A percentile compares a stretch with the other conserved stretches of the same genome.
Evolutionary conservation across 164 flowering plant genomes (phyloP).

Genomic region (Aristolochia californica): DNA sequence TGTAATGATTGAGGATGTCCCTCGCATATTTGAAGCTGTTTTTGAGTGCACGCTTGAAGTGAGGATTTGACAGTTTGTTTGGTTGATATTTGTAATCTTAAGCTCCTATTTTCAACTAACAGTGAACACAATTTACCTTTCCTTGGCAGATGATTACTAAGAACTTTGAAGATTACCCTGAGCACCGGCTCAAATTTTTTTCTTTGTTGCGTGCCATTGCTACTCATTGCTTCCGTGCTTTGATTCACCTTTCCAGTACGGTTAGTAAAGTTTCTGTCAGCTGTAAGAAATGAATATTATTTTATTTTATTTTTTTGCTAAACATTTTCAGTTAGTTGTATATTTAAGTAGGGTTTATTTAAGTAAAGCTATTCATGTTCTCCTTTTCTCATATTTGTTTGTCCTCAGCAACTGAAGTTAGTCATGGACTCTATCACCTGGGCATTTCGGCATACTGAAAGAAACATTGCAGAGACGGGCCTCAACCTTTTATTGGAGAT

Average conservation of each 20-base stretch:
- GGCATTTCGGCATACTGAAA: constrained; percentile 98
- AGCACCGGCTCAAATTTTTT: constrained; percentile 94
- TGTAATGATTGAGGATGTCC: constrained; percentile 91
- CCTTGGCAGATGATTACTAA: constrained; percentile 89
- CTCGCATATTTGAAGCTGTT: constrained; percentile 93
- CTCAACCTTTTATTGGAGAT: constrained; percentile 83
- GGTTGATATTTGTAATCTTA: not conserved
- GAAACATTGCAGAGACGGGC: constrained; percentile 98
- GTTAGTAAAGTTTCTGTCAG: constrained; percentile 23
- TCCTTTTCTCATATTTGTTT: constrained; percentile 1
- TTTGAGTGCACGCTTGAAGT: constrained; percentile 97
- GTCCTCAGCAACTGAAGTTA: constrained; percentile 74
- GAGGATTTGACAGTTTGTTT: constrained; percentile 5
- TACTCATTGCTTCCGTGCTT: constrained; percentile 86
- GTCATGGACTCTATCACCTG: constrained; percentile 98
- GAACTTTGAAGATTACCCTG: constrained; percentile 98
- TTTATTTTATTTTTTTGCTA: not conserved
- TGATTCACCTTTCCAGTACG: constrained; percentile 79
- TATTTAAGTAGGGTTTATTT: not conserved
- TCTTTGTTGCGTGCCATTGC: constrained; percentile 95
- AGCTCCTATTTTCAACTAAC: not conserved
- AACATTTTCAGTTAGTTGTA: not conserved
- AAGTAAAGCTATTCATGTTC: not conserved
- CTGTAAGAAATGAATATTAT: not conserved
- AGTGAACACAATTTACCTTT: constrained; percentile 3